These are phyloP conservation scores for Colletotrichum abscissum DNA, from an alignment of 2,329 filamentous ascomycete species.

Conservation along the genomic window DNA sequence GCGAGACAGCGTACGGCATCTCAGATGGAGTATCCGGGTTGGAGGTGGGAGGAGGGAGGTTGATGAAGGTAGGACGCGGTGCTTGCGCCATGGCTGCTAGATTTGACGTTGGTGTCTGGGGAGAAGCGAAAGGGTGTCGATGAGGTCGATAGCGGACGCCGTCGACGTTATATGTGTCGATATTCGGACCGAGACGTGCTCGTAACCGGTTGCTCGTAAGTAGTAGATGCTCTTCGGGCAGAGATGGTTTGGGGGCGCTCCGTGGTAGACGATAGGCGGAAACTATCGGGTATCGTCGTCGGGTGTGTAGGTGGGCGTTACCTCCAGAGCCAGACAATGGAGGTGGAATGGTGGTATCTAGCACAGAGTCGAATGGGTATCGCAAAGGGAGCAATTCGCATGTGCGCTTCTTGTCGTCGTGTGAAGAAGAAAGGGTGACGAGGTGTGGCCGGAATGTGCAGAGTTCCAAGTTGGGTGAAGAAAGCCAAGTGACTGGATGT, in stretches of 20 bases:
- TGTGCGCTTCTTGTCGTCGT: background rate
- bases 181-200: background rate
- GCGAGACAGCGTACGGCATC: slow-evolving; percentile 75
- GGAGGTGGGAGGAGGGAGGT: slow-evolving; percentile 84
- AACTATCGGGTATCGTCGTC: slow-evolving; percentile 1
- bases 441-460: background rate
- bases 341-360: background rate
- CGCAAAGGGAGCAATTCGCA: background rate
- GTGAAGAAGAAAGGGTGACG: background rate
- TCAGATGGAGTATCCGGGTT: slow-evolving; percentile 90
- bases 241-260: background rate
- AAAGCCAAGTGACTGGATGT: background rate
- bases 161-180: slow-evolving; percentile 2
- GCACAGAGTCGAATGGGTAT: background rate
- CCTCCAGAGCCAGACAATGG: background rate
- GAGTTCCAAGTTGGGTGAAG: background rate
- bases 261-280: slow-evolving; percentile 14
- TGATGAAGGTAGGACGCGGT: slow-evolving; percentile 77
- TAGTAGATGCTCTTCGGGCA: background rate
- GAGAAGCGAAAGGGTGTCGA: background rate
- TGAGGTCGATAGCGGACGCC: background rate
- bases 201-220: background rate
- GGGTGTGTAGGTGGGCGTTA: background rate
- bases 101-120: background rate
- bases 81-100: slow-evolving; percentile 50